These are phyloP conservation scores for Debaryomyces subglobosus DNA, from an alignment of 1,139 yeast species.

Conservation along the genomic window DNA sequence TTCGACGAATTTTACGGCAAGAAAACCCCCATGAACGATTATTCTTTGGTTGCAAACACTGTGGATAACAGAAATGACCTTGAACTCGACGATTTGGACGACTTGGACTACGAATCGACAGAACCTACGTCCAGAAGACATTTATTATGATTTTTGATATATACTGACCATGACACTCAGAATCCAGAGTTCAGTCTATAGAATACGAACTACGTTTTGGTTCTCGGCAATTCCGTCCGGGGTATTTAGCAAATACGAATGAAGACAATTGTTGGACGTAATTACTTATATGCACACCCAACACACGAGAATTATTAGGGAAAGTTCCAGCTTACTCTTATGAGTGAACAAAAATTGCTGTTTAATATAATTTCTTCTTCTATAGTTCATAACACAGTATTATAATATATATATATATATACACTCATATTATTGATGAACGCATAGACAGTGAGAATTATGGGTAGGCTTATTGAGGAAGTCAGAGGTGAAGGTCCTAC, in stretches of 20 bases:
- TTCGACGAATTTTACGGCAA: conserved; percentile 58
- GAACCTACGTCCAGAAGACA: conserved; percentile 1
- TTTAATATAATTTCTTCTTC: neutral
- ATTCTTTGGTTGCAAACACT: conserved; percentile 14
- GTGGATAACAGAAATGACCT: conserved; percentile 8
- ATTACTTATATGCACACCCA: neutral
- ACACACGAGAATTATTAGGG: neutral
- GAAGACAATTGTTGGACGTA: neutral
- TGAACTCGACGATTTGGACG: conserved; percentile 20
- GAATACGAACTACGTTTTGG: neutral
- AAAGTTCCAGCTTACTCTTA: conserved; percentile 1
- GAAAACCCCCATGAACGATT: conserved; percentile 21
- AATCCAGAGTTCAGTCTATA: neutral
- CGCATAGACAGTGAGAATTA: neutral
- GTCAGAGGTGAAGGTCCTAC: neutral
- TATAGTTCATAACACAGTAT: conserved; percentile 2
- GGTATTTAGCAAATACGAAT: neutral
- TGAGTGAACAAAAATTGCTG: neutral
- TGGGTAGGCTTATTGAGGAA: neutral
- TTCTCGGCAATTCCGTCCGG: neutral
- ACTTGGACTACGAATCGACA: conserved; percentile 18
- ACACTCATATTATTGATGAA: neutral
- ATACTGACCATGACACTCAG: conserved; percentile 1
- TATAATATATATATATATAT: neutral
- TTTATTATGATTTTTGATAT: neutral